These are phyloP conservation scores for Castanopsis chinensis DNA, from an alignment of 306 rosid species.

Conservation along the genomic window DNA sequence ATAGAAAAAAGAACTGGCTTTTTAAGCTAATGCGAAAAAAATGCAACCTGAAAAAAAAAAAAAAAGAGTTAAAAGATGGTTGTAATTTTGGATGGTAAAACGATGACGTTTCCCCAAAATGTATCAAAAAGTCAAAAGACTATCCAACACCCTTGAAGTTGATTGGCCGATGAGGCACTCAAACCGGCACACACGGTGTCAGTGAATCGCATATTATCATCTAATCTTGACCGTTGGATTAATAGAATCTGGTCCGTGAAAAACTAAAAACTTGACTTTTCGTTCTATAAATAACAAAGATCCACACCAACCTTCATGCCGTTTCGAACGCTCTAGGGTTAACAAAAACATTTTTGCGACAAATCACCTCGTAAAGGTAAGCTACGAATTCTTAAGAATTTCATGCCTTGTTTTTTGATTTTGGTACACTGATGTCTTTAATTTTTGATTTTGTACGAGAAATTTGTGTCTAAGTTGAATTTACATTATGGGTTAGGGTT, in stretches of 20 bases:
- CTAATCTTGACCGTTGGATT: slow-evolving; percentile 12
- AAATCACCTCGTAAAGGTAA: slow-evolving; percentile 5
- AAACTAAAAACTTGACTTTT: slow-evolving; percentile 1
- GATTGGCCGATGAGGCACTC: neutral
- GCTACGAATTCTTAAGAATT: neutral
- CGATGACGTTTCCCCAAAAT: no score
- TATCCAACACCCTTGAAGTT: no score
- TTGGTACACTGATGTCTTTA: neutral
- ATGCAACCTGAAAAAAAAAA: no score
- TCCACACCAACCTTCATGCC: neutral
- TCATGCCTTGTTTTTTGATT: neutral
- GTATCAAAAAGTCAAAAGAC: no score
- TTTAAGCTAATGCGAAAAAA: no score
- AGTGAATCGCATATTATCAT: neutral
- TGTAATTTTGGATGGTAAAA: no score
- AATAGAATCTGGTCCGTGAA: slow-evolving; percentile 29
- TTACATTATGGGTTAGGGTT: neutral
- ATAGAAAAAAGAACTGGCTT: no score
- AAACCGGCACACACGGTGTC: neutral
- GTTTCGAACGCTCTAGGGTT: neutral
- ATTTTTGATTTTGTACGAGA: neutral
- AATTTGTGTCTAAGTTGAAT: neutral
- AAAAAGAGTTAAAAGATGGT: no score
- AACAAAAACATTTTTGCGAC: neutral
- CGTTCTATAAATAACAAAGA: slow-evolving; percentile 18